Evolutionary conservation across 1,284 basidiomycete genomes (phyloP), one percentile per base, ranked within the genome.

Genomic region (Puccinia hordei): DNA sequence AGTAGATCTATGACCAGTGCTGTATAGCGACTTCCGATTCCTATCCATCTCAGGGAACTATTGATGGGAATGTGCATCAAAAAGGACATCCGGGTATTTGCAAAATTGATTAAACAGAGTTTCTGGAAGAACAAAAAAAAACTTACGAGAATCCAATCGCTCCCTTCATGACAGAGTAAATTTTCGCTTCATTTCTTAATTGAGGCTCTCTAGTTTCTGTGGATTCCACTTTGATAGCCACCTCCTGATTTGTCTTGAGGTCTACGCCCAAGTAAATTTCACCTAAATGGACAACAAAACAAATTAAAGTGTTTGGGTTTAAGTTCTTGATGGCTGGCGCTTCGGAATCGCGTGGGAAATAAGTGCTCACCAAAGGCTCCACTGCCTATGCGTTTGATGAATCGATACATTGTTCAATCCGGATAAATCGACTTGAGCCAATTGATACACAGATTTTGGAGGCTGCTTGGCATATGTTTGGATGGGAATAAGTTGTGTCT

Each of bases 181-280:
- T 84, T 81, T 85, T 86, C 69, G 85, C 85, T 81, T 86, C 85
- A 77, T 86, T 85, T 82, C 85, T 84, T 75, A 86, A 83, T 82
- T 86, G 85, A 27, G 85, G 85, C 82, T 86, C 85, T 83, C 85
- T 85, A 44, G 85, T 85, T 82, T 86, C 85, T 82, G 85, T 84
- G 8, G 84, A 84, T 82, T 86, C 85, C 49, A 86, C 83, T 82
- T 86, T 86, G 83, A 86, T 86, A 71, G 85, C 85, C 12, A 86
- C 85, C 80, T 86, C 85, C 68, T 86, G 84, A 76, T 85, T 85
- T 5, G 84, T 84, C 82, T 86, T 86, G 84, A 86, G 85, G 82
- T 86, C 86, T 78, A 86, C 83, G 77, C 85, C 85, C 59, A 86
- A 85, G 83, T 86, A 86, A 81, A 86, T 86, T 66, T 86, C 85